Evolutionary conservation across 2,329 filamentous ascomycete genomes (phyloP), one percentile per base, ranked within the genome.

Genomic region (Pseudogymnoascus verrucosus): DNA sequence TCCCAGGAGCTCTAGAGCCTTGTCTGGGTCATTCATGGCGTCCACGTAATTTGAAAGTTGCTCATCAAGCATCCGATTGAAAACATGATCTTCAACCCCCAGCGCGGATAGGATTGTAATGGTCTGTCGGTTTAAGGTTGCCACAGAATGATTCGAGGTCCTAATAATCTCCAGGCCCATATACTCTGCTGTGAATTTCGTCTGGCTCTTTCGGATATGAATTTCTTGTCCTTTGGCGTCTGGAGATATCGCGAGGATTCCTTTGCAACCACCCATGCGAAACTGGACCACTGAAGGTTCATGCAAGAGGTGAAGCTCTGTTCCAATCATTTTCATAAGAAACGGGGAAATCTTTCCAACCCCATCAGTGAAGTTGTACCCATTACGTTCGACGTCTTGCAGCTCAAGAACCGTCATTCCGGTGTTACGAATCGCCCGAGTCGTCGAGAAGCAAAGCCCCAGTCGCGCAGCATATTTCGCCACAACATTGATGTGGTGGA

Each of bases 371-470:
- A 98, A 99, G 65, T 80, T 89, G 71, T 85, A 87, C 0, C 79
- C 83, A 57, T 89, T 86, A 1, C 82, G 80, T 64, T 86, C 78
- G 19, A 98, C 83, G 67, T 98, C 95, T 0, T 80, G 75, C 34
- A 93, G 84, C 4, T 79, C 78, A 11, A 83, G 78, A 26, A 84
- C 74, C 1, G 80, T 78, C 0, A 84, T 84, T 1, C 80, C 78
- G 21, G 87, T 84, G 14, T 85, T 82, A 28, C 79, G 81, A 44
- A 96, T 86, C 10, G 89, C 86, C 65, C 90, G 80, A 0, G 95
- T 99, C 0, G 93, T 97, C 0, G 95, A 97, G 72, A 99, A 97
- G 73, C 93, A 97, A 75, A 98, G 95, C 0, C 95, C 95, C 16
- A 98, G 79, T 28, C 95, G 85, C 28, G 95, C 91, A 59, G 91